These are phyloP conservation scores for Euphorbia celastroides DNA, from an alignment of 441 rosid species.

Conservation along the genomic window DNA sequence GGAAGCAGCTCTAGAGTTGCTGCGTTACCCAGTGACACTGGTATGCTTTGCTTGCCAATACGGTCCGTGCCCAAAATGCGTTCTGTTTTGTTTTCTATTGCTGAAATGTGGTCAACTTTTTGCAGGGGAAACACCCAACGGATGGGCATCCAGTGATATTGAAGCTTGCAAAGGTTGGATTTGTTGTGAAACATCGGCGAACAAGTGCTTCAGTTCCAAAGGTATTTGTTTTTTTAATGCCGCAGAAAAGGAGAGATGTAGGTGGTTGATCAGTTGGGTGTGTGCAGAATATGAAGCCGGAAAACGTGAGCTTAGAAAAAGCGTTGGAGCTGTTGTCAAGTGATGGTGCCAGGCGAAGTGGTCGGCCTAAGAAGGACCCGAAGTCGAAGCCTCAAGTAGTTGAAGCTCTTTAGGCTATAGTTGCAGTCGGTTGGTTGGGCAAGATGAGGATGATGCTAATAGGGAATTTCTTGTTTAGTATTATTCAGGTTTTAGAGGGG, in stretches of 20 bases:
- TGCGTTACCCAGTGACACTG: conserved; percentile 77
- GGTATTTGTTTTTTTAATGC: no score
- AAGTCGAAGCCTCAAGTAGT: conserved; percentile 41
- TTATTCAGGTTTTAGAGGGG: no score
- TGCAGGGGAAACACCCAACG: conserved; percentile 80
- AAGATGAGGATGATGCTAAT: no score
- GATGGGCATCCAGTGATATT: conserved; percentile 73
- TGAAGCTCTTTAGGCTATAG: conserved; percentile 24
- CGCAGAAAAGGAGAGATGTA: no score
- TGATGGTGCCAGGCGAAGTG: conserved; percentile 46
- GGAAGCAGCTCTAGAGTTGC: conserved; percentile 68
- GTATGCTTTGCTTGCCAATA: conserved; percentile 34
- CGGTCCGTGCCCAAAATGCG: conserved; percentile 9
- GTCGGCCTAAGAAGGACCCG: conserved; percentile 64
- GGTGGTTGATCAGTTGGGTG: no score
- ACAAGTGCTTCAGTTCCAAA: conserved; percentile 82
- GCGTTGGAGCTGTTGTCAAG: conserved; percentile 69
- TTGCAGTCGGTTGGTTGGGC: no score
- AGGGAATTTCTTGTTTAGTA: no score
- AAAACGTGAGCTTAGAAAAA: conserved; percentile 59
- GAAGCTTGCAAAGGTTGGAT: conserved; percentile 65
- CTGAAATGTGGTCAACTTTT: conserved; percentile 17
- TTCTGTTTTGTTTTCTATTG: neutral
- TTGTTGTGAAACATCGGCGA: conserved; percentile 62
- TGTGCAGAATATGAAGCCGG: conserved; percentile 60